Percentiles rank a stretch among this genome's conserved stretches.
These are phyloP conservation scores for Phytophthora ohioensis DNA, from an alignment of 352 stramenopile species.

Conservation along the genomic window DNA sequence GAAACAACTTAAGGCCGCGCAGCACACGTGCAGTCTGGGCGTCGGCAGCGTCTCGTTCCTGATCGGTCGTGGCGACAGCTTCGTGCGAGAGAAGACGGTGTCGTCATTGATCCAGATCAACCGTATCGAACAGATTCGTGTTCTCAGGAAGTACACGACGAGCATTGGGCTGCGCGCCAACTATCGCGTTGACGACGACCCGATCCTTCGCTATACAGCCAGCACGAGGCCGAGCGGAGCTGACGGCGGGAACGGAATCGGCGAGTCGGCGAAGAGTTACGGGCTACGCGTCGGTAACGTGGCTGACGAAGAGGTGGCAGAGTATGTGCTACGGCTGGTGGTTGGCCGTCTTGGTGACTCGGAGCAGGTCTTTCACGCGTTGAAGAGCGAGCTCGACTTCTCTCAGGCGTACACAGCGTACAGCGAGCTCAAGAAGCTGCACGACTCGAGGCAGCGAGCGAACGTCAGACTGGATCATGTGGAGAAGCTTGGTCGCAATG, in stretches of 20 bases:
- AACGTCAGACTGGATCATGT: constrained; percentile 16
- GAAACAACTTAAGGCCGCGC: constrained; percentile 17
- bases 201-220: constrained; percentile 67
- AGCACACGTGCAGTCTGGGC: neutral
- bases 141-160: constrained; percentile 40
- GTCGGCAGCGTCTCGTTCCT: constrained; percentile 21
- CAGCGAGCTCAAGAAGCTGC: constrained; percentile 44
- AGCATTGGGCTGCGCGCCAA: constrained; percentile 53
- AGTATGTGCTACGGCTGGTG: constrained; percentile 53
- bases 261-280: constrained; percentile 32
- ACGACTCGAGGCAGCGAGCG: constrained; percentile 27
- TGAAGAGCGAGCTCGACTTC: constrained; percentile 47
- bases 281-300: constrained; percentile 21
- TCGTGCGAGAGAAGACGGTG: constrained; percentile 21
- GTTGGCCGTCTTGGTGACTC: constrained; percentile 40
- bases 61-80: constrained; percentile 24
- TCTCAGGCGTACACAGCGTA: constrained; percentile 51
- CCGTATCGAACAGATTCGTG: constrained; percentile 18
- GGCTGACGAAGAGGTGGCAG: constrained; percentile 49
- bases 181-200: constrained; percentile 66
- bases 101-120: constrained; percentile 32
- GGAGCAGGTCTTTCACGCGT: constrained; percentile 44
- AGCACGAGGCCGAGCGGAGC: constrained; percentile 45
- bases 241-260: constrained; percentile 45
- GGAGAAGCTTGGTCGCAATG: constrained; percentile 20